A percentile compares a stretch with the other conserved stretches of the same genome.
Conservation (phyloP, 2,329 filamentous ascomycete genomes). For the Microdochium bolleyi region DNA sequence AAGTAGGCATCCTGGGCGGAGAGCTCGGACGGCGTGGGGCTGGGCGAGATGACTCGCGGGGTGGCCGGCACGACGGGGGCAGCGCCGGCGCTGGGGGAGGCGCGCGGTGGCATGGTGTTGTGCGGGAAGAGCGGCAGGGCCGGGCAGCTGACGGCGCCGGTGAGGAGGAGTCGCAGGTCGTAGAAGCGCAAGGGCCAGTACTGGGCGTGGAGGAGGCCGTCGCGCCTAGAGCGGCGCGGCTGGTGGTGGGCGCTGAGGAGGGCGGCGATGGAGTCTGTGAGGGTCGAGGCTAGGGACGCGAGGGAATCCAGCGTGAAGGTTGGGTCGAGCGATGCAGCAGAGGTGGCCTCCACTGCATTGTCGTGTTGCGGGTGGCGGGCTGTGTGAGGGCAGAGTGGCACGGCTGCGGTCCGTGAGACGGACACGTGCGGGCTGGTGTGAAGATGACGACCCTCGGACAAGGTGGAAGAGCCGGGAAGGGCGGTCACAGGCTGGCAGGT, state of each 20-base stretch:
- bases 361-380: conserved; percentile 21
- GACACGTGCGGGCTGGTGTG: too few species aligned
- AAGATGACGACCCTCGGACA: too few species aligned
- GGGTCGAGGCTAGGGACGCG: conserved; percentile 28
- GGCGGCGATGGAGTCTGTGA: conserved; percentile 20
- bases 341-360: conserved; percentile 51
- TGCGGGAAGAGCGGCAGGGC: conserved; percentile 52
- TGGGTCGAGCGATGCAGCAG: conserved; percentile 38
- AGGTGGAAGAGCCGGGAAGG: too few species aligned
- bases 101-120: conserved; percentile 10
- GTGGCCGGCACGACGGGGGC: conserved; percentile 62
- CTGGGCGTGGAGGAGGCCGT: conserved; percentile 38
- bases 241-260: conserved; percentile 11
- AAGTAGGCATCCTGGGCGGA: conserved; percentile 54
- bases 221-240: conserved; percentile 36
- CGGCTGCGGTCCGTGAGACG: too few species aligned
- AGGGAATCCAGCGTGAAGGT: conserved; percentile 50
- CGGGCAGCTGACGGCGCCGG: conserved; percentile 47
- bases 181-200: conserved; percentile 40
- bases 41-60: conserved; percentile 84
- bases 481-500: too few species aligned
- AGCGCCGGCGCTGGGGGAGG: background rate
- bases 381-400: too few species aligned
- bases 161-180: conserved; percentile 39
- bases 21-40: conserved; percentile 61